Evolutionary conservation across 2,329 filamentous ascomycete species (phyloP).

Genomic region (Ophiostoma quercus): DNA sequence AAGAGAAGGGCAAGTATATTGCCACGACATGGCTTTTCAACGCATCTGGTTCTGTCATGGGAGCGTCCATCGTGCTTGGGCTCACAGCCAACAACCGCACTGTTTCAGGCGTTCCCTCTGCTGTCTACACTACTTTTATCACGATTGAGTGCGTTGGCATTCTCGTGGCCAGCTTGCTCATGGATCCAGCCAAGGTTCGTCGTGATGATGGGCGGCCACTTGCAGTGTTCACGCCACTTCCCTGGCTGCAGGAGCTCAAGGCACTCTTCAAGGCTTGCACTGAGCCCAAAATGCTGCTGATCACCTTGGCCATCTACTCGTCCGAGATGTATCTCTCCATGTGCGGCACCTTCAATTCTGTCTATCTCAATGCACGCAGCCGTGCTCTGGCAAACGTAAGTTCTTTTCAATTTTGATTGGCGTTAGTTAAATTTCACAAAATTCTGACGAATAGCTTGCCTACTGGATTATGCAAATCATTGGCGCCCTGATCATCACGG

Average conservation of each 20-base stretch:
- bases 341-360: conserved; percentile 14
- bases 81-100: conserved; percentile 18
- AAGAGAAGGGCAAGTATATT: conserved; percentile 20
- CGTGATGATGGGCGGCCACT: conserved; percentile 21
- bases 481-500: neutral
- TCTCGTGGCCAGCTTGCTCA: conserved; percentile 12
- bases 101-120: conserved; percentile 6
- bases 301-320: conserved; percentile 18
- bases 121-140: conserved; percentile 19
- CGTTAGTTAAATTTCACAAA: neutral
- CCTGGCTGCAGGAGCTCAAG: conserved; percentile 13
- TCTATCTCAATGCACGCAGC: neutral
- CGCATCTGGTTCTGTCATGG: conserved; percentile 11
- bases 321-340: conserved; percentile 21
- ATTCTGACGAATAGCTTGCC: conserved; percentile 15
- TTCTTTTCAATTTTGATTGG: neutral
- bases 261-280: conserved; percentile 8
- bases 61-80: conserved; percentile 15
- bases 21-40: conserved; percentile 13
- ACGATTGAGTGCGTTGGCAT: conserved; percentile 12
- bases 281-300: conserved; percentile 17
- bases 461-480: conserved; percentile 21
- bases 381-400: neutral
- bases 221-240: conserved; percentile 19
- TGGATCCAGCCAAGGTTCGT: conserved; percentile 16